Conservation (phyloP, 2,329 filamentous ascomycete species). For the Juglanconis oblonga region DNA sequence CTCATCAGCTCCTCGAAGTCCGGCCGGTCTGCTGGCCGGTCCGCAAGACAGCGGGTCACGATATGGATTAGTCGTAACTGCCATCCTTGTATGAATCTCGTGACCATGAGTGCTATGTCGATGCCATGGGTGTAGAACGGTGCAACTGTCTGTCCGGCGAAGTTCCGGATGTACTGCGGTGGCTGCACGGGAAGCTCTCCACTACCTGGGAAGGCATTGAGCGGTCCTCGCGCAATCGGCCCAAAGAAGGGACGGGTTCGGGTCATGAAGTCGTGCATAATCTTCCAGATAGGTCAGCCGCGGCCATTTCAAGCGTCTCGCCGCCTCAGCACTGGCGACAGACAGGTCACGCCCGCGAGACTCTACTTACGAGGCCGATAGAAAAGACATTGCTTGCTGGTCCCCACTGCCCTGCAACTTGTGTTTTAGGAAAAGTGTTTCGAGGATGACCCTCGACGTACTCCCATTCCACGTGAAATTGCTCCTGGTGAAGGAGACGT, state of each 20-base stretch:
- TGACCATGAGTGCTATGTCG: no score
- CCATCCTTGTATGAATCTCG: no score
- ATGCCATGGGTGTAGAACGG: not conserved
- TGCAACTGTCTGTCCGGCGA: not conserved
- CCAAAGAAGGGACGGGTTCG: no score
- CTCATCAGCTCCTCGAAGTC: not conserved
- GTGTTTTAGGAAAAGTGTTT: not conserved
- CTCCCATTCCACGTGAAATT: conserved; percentile 4
- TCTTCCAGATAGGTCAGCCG: no score
- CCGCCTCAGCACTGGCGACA: no score
- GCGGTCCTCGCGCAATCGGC: no score
- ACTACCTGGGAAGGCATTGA: no score
- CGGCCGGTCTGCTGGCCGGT: not conserved
- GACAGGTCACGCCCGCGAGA: no score
- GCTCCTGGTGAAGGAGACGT: not conserved
- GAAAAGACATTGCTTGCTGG: not conserved
- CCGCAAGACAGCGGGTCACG: not conserved
- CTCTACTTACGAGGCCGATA: not conserved
- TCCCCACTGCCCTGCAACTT: not conserved
- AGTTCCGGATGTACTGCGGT: not conserved
- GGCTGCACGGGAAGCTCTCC: not conserved
- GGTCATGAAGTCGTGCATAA: no score
- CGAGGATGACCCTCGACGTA: not conserved
- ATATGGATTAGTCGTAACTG: not conserved
- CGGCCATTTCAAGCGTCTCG: no score